Base-by-base conservation (phyloP, 805 yeast genomes). In the Starmerella powellii region DNA sequence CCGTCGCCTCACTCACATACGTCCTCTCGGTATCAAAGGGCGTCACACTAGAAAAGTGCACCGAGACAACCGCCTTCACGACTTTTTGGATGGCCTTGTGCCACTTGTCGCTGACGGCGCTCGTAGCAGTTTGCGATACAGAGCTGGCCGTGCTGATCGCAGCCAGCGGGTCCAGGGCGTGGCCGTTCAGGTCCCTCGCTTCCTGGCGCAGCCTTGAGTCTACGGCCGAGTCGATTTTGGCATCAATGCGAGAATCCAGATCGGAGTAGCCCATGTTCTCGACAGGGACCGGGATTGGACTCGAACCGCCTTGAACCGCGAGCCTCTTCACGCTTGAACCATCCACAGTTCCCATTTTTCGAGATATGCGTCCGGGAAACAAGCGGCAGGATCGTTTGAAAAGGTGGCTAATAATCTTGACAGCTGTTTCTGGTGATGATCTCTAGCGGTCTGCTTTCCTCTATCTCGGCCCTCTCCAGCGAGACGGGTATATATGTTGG, bases 11-110 rank as follows among this genome's bases (percentile, higher is more conserved):
- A 24, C 59, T 54, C 21, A 80, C 84, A 34, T 78, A 61, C 1
- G 94, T 79, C 2, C 76, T 63, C 52, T 87, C 96, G 30, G 91
- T 79, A 55, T 87, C 96, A 57, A 87, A 87, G 48, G 78, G 76
- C 3, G 78, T 74, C n/a, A 83, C 84, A 59, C 81, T 91, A 10
- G 91, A 72, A 56, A 87, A 86, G 60, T 84, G 94, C 38, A 87
- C 78, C 1, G 94, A 81, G 2, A 87, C 95, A 18, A 86, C 95
- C 5, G 84, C 74, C 48, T 78, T 74, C 30, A 86, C 93, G 3
- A 86, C 95, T 40, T 71, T 71, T 37, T 83, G 76, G 38, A 86
- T 84, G 1, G 95, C 82, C 30, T 66, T 65, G 55, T 80, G 87
- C 96, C 96, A 86, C 52, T 68, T 65, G 28, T 51, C 53, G n/a